phyloP scores from a whole-genome alignment of 257 asterid species.

The Solanum sitiens region DNA sequence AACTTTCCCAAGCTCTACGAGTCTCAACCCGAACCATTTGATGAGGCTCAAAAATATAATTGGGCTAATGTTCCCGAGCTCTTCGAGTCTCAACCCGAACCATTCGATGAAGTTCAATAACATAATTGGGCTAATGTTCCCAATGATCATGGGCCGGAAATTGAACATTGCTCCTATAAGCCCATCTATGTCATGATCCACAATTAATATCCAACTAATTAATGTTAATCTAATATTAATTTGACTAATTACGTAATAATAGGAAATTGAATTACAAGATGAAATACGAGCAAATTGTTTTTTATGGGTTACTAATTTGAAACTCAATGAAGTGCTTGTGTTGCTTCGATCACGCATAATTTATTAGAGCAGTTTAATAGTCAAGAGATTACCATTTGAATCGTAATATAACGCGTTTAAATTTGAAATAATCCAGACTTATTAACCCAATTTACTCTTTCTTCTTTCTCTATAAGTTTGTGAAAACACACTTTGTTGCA shows the following conservation, averaged over 20 bases:
- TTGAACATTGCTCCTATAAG: background rate
- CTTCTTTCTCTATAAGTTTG: background rate
- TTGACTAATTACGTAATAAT: background rate
- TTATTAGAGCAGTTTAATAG: background rate
- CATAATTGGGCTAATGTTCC: too few relatives aligned
- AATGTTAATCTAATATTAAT: background rate
- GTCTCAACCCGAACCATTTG: background rate
- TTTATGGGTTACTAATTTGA: background rate
- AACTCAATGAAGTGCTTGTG: background rate
- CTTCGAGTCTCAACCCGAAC: too few relatives aligned
- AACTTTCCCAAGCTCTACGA: background rate
- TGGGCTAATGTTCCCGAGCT: background rate
- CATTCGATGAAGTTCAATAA: too few relatives aligned
- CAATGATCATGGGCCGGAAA: background rate
- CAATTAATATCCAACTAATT: background rate
- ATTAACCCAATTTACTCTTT: too few relatives aligned
- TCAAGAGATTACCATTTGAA: background rate
- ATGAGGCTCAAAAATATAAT: background rate
- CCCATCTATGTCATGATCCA: background rate
- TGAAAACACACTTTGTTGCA: background rate
- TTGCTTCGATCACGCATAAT: background rate
- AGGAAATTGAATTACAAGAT: background rate
- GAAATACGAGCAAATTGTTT: background rate
- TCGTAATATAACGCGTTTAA: background rate
- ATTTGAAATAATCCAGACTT: background rate